These are phyloP conservation scores for Metschnikowia anglica DNA, from an alignment of 805 yeast species.

Conservation along the genomic window DNA sequence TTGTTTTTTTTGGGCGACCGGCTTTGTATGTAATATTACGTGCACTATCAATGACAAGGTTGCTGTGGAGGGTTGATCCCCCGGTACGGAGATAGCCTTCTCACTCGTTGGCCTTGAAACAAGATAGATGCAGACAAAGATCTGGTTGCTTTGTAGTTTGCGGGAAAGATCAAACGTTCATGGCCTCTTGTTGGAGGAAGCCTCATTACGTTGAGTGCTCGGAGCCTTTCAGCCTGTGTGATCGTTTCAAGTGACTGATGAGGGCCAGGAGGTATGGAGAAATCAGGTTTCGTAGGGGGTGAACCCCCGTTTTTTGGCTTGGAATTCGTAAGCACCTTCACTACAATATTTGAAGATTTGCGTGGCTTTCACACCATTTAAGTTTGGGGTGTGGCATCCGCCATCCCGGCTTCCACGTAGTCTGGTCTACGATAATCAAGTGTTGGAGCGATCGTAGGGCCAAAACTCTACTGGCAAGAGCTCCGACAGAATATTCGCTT, in stretches of 20 bases:
- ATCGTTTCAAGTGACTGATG: too few species aligned
- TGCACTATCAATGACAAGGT: conserved; percentile 5
- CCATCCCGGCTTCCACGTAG: too few species aligned
- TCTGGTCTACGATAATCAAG: too few species aligned
- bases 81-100: background rate
- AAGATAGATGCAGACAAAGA: background rate
- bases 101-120: background rate
- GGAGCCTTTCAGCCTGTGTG: too few species aligned
- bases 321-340: too few species aligned
- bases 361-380: too few species aligned
- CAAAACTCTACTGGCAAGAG: conserved; percentile 15
- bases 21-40: conserved; percentile 8
- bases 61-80: background rate
- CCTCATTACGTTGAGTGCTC: too few species aligned
- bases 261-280: too few species aligned
- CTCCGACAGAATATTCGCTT: conserved; percentile 17
- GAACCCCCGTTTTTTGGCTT: too few species aligned
- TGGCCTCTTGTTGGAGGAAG: background rate
- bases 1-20: background rate
- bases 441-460: conserved; percentile 26
- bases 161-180: background rate
- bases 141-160: background rate
- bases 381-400: too few species aligned
- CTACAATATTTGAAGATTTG: too few species aligned
- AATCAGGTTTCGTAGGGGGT: too few species aligned